Conservation (phyloP, 2,329 filamentous ascomycete species). For the Teratosphaeria zuluensis region DNA sequence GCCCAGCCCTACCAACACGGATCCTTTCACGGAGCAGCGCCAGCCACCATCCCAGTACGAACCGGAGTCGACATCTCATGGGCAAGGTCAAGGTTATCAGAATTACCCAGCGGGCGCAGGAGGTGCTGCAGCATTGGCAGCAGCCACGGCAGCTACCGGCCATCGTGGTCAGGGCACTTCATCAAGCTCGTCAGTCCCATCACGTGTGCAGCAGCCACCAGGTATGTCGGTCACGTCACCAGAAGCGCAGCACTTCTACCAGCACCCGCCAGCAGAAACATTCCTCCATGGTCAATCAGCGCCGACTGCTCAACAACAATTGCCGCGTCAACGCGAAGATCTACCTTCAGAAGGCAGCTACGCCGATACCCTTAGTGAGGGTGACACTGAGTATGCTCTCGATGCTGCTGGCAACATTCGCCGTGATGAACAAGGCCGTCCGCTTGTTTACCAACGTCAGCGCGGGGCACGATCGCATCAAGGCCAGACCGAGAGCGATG, state of each 20-base stretch:
- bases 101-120: conserved; percentile 13
- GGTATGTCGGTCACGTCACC: conserved; percentile 2
- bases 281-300: conserved; percentile 21
- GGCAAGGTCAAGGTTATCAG: conserved; percentile 16
- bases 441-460: conserved; percentile 42
- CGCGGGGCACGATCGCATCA: background rate
- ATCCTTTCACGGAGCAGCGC: conserved; percentile 50
- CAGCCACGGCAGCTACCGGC: conserved; percentile 1
- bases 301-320: background rate
- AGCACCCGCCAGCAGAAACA: conserved; percentile 31
- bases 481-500: conserved; percentile 3
- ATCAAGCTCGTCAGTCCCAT: background rate
- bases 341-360: conserved; percentile 24
- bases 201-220: background rate
- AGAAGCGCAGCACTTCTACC: conserved; percentile 33
- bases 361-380: conserved; percentile 46
- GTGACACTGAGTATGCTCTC: conserved; percentile 62
- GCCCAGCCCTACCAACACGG: conserved; percentile 48
- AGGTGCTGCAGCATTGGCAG: conserved; percentile 1
- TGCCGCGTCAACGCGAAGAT: conserved; percentile 26
- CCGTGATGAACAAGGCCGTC: conserved; percentile 51
- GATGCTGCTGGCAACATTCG: conserved; percentile 53
- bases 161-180: conserved; percentile 4
- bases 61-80: conserved; percentile 23
- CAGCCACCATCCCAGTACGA: conserved; percentile 29